phyloP scores from a whole-genome alignment of 2,329 filamentous ascomycete genomes.

The Didymella arachidicola region DNA sequence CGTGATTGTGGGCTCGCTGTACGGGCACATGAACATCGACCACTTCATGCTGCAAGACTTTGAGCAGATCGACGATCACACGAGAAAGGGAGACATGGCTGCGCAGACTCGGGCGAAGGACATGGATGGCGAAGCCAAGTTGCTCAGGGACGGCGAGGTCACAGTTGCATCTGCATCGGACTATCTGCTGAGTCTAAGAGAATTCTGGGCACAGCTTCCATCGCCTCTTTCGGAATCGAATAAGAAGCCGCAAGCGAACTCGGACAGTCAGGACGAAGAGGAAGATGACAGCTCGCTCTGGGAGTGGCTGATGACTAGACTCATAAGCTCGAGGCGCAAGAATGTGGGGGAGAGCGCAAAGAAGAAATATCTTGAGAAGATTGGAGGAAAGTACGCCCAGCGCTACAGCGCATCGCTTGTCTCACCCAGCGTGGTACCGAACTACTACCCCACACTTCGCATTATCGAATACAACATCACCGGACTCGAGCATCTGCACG shows the following conservation, averaged over 20 bases:
- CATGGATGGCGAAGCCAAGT: constrained; percentile 52
- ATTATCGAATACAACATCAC: constrained; percentile 94
- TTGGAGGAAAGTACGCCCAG: constrained; percentile 84
- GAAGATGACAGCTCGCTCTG: constrained; percentile 32
- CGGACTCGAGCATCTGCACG: constrained; percentile 66
- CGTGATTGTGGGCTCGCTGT: constrained; percentile 79
- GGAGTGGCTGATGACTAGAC: constrained; percentile 29
- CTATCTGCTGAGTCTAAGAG: constrained; percentile 80
- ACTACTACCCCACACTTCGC: constrained; percentile 88
- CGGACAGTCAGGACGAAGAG: constrained; percentile 22
- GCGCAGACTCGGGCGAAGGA: constrained; percentile 39
- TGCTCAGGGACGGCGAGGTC: constrained; percentile 59
- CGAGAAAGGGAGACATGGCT: constrained; percentile 54
- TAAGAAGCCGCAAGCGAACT: constrained; percentile 16
- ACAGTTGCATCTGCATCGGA: constrained; percentile 72
- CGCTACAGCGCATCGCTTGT: constrained; percentile 83
- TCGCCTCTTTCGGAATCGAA: constrained; percentile 42
- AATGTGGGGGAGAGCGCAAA: constrained; percentile 51
- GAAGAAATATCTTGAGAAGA: constrained; percentile 68
- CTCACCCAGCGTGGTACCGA: constrained; percentile 87
- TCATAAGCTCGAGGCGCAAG: constrained; percentile 23
- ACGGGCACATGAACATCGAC: constrained; percentile 98
- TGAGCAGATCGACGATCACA: constrained; percentile 72
- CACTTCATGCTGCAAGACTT: constrained; percentile 94
- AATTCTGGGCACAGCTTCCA: constrained; percentile 80